Evolutionary conservation across 2,329 filamentous ascomycete species (phyloP), one percentile per base, ranked within the genome.

Genomic region (Saccharata proteae): DNA sequence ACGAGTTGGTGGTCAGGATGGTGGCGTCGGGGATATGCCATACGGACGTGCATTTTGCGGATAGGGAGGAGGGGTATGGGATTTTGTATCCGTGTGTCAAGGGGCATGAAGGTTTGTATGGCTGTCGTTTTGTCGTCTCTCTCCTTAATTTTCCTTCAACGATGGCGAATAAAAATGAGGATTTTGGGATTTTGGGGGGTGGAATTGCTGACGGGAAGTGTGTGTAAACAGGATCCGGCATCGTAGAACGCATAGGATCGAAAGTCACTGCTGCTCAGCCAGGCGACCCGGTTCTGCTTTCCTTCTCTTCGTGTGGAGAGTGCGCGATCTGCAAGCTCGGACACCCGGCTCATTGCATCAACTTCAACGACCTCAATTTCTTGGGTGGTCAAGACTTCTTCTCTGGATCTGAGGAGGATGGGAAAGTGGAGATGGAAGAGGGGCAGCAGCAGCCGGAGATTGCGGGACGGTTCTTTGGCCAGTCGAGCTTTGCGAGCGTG

Each of bases 11-110:
- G 2, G 59, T 72, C 3, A 62, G 67, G 24, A 63, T 72, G 36
- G 53, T 69, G 1, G 65, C 68, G 0, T 61, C 61, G 0, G 68
- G 69, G 0, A 59, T 73, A 29, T 73, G 69, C 38, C 69, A 73
- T 36, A 68, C 67, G 0, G 69, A 73, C 39, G 43, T 69, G 7
- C 47, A 62, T 16, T 58, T 67, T 30, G 64, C 60, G 3, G 52
- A 58, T 6, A 32, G 52, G 11, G 53, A 47, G 7, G 49, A 47
- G 8, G 33, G 33, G 3, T 29, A 23, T 14, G 47, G 44, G 7
- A 48, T 58, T 3, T 54, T 55, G 20, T 67, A 65, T 38, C 64
- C 64, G 0, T 46, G 55, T 16, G 57, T 71, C 1, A 47, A 69
- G 11, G 69, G 68, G 3, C 69, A 73, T 38, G 68, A 72, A 52